Conservation (phyloP, 2,329 filamentous ascomycete species). For the Sarocladium oryzae region DNA sequence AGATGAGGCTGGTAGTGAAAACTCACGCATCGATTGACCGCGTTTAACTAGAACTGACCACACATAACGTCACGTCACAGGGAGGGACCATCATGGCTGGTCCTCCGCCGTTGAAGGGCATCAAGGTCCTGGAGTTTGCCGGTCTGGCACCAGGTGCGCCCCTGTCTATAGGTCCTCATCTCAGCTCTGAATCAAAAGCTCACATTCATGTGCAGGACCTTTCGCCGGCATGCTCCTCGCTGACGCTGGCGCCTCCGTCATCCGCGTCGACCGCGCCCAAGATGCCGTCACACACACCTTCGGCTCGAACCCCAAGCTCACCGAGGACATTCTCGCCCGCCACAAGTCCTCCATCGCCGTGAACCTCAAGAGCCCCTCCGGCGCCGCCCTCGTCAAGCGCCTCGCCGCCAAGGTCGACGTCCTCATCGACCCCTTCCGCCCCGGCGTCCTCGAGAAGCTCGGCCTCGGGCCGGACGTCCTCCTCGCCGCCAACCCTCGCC, state of each 20-base stretch:
- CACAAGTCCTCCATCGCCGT: conserved; percentile 76
- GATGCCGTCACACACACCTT: conserved; percentile 32
- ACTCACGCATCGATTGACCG: no score
- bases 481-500: conserved; percentile 58
- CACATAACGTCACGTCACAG: no score
- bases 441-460: conserved; percentile 80
- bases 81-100: conserved; percentile 18
- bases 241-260: conserved; percentile 80
- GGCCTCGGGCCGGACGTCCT: conserved; percentile 69
- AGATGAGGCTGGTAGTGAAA: no score
- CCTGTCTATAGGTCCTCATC: neutral
- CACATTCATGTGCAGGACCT: conserved; percentile 49
- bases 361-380: conserved; percentile 64
- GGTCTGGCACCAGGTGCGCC: conserved; percentile 53
- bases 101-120: conserved; percentile 35
- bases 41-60: no score
- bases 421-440: conserved; percentile 88
- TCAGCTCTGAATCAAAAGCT: neutral
- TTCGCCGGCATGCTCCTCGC: conserved; percentile 85
- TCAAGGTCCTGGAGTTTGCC: conserved; percentile 54
- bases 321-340: conserved; percentile 67
- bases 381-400: conserved; percentile 58
- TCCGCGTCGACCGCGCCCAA: conserved; percentile 71
- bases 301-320: conserved; percentile 33
- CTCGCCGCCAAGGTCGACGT: conserved; percentile 70